Percentiles rank a stretch among this genome's conserved stretches.
Evolutionary conservation across 2,329 filamentous ascomycete genomes (phyloP).

Genomic region (Diaporthe australafricana): DNA sequence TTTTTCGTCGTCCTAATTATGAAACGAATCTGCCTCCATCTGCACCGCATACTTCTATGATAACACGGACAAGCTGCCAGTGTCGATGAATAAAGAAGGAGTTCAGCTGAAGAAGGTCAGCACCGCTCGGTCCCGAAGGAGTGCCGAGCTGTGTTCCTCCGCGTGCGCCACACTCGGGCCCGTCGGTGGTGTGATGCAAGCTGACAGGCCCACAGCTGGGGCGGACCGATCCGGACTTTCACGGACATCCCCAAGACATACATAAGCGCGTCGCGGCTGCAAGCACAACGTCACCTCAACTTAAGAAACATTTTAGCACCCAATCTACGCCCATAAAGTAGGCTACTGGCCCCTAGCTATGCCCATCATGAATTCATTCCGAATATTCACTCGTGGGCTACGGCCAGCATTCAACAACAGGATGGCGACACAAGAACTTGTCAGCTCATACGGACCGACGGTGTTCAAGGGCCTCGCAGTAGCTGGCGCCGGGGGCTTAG

Average conservation of each 20-base stretch:
- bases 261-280: constrained; percentile 16
- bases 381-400: constrained; percentile 32
- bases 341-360: not conserved
- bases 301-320: not conserved
- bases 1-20: no score
- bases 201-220: not conserved
- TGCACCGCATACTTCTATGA: no score
- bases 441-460: constrained; percentile 26
- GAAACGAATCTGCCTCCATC: no score
- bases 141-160: not conserved
- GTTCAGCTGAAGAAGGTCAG: not conserved
- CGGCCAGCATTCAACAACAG: constrained; percentile 25
- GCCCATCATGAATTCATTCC: constrained; percentile 25
- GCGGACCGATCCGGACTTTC: constrained; percentile 36
- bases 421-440: constrained; percentile 32
- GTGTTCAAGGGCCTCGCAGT: constrained; percentile 33
- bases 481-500: constrained; percentile 25
- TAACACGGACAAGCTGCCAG: not conserved
- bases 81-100: no score
- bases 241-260: constrained; percentile 38
- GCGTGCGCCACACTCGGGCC: not conserved
- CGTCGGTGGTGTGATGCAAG: not conserved
- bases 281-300: not conserved
- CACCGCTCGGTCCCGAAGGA: constrained; percentile 32
- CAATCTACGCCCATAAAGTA: not conserved